Percentiles rank a stretch among this genome's conserved stretches.
Conservation (phyloP, 106 monocot genomes). For the Acanthochlamys bracteata region DNA sequence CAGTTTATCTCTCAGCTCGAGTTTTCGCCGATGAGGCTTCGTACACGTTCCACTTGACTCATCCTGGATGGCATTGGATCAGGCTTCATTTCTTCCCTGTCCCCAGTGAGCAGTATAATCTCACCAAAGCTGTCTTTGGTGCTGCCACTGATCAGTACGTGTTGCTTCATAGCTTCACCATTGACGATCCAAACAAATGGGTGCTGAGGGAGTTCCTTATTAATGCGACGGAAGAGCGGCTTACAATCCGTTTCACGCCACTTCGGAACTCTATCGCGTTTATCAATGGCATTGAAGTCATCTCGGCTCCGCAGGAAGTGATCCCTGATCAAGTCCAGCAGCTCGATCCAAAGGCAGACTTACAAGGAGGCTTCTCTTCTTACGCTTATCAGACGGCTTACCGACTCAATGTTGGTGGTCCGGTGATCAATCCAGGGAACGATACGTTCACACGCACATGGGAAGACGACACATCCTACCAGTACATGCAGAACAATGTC, state of each 20-base stretch:
- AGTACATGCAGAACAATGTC: slow-evolving; percentile 22
- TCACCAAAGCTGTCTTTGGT: slow-evolving; percentile 55
- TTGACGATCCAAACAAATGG: slow-evolving; percentile 23
- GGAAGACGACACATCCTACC: slow-evolving; percentile 22
- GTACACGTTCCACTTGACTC: slow-evolving; percentile 52
- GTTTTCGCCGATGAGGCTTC: slow-evolving; percentile 60
- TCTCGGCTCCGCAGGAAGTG: slow-evolving; percentile 58
- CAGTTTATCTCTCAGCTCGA: slow-evolving; percentile 63
- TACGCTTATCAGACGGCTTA: slow-evolving; percentile 52
- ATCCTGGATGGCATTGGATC: slow-evolving; percentile 83
- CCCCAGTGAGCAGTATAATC: slow-evolving; percentile 26
- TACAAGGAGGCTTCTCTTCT: slow-evolving; percentile 27
- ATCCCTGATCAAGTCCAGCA: slow-evolving; percentile 33
- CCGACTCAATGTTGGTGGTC: slow-evolving; percentile 75
- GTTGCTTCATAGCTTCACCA: slow-evolving; percentile 68
- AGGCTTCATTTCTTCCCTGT: slow-evolving; percentile 77
- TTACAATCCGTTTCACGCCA: slow-evolving; percentile 57
- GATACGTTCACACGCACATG: slow-evolving; percentile 67
- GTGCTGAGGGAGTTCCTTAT: slow-evolving; percentile 70
- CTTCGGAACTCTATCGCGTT: slow-evolving; percentile 57
- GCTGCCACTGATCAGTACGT: slow-evolving; percentile 60
- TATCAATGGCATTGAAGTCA: slow-evolving; percentile 80
- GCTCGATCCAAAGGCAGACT: slow-evolving; percentile 27
- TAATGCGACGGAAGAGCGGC: slow-evolving; percentile 37
- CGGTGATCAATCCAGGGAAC: slow-evolving; percentile 40